Conservation (phyloP, 495 filamentous ascomycete species). For the Penicillium tannophilum region DNA sequence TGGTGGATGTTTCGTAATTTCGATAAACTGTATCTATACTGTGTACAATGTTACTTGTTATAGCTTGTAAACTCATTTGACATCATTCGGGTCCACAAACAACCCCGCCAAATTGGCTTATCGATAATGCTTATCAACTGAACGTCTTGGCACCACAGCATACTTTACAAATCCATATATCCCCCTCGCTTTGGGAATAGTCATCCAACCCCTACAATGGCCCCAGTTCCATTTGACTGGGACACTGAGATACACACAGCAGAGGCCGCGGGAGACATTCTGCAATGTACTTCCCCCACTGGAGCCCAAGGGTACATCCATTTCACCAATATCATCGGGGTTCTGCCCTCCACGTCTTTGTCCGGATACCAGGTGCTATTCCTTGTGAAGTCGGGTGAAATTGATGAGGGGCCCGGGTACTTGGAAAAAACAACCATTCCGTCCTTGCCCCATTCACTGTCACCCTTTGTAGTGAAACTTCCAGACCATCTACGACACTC, state of each 20-base stretch:
- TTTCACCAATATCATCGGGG: conserved; percentile 34
- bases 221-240: conserved; percentile 1
- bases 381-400: conserved; percentile 15
- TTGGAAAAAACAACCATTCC: conserved; percentile 22
- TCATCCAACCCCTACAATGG: background rate
- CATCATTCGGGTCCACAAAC: background rate
- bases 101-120: background rate
- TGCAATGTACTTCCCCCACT: conserved; percentile 23
- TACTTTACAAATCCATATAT: background rate
- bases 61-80: no score
- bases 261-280: conserved; percentile 10
- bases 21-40: background rate
- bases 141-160: background rate
- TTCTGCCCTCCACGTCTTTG: conserved; percentile 15
- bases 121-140: background rate
- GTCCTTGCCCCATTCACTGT: conserved; percentile 21
- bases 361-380: conserved; percentile 29
- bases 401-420: background rate
- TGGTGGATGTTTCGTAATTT: background rate
- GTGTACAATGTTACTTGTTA: background rate
- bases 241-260: conserved; percentile 3
- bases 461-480: conserved; percentile 21
- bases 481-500: conserved; percentile 29
- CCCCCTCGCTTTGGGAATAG: background rate
- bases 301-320: conserved; percentile 22